A percentile compares a stretch with the other conserved stretches of the same genome.
These are phyloP conservation scores for Myriangium duriaei DNA, from an alignment of 2,329 filamentous ascomycete species.

Conservation along the genomic window DNA sequence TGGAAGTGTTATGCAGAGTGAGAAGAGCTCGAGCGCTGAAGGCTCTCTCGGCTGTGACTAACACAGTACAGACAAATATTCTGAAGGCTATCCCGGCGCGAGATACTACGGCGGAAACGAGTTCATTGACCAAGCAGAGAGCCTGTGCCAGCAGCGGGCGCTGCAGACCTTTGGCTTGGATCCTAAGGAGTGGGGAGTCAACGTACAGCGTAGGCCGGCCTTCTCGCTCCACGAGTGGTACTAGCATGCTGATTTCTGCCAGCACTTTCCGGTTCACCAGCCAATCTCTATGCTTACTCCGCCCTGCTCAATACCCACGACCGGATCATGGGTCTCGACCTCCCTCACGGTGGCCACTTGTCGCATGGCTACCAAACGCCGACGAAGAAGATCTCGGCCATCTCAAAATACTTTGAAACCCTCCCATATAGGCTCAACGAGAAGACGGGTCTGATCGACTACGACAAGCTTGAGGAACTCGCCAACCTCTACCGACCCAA, in stretches of 20 bases:
- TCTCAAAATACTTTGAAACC: conserved; percentile 99
- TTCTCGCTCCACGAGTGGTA: too few relatives aligned
- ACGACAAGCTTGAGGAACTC: conserved; percentile 81
- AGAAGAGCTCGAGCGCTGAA: conserved; percentile 17
- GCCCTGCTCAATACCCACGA: conserved; percentile 88
- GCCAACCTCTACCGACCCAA: conserved; percentile 90
- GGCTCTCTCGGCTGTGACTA: background rate
- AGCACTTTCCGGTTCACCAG: conserved; percentile 60
- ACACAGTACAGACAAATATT: conserved; percentile 64
- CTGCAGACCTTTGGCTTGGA: conserved; percentile 77
- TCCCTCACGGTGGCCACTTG: conserved; percentile 91
- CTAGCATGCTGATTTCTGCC: too few relatives aligned
- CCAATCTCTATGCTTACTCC: conserved; percentile 76
- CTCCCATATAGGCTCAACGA: conserved; percentile 88
- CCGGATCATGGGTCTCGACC: conserved; percentile 89
- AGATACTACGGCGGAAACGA: conserved; percentile 96
- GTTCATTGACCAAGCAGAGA: conserved; percentile 83
- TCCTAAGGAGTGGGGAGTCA: conserved; percentile 85
- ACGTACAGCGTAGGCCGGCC: conserved; percentile 69
- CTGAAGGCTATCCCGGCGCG: conserved; percentile 91
- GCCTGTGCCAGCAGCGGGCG: conserved; percentile 79
- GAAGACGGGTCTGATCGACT: conserved; percentile 92
- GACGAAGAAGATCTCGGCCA: conserved; percentile 69
- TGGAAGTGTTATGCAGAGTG: conserved; percentile 91
- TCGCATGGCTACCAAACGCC: conserved; percentile 97